Evolutionary conservation across 805 yeast genomes (phyloP), one percentile per base, ranked within the genome.

Genomic region (Candida schatavii): DNA sequence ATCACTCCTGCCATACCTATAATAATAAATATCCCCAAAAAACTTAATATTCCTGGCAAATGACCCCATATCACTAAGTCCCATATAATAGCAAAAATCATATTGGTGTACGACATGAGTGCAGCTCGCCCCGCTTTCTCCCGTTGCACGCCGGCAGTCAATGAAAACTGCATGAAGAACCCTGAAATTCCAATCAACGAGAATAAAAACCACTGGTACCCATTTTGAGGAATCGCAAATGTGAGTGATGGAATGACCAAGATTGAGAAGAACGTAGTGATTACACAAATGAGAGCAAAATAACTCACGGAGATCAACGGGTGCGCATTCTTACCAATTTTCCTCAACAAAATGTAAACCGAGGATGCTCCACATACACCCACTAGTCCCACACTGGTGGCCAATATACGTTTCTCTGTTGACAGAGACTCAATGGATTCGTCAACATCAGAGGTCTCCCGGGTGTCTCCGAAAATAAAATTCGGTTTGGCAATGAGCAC

Each of bases 61-160:
- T 83, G 88, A 46, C 78, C 72, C 82, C 88, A 90, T 22, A 88
- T 64, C 1, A 79, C 34, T 27, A 78, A 65, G 56, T 89, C 97
- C 79, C 90, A 82, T 25, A 85, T 44, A 14, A 88, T 65, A 0
- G 96, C 91, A 64, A 83, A 88, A 1, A 89, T 65, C 72, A 89
- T 74, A 54, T 83, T 87, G 2, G 89, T 74, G 57, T 90, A 90
- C 2, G 77, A 66, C 79, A 88, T 81, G 46, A 86, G 72, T 10
- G 90, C 73, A 0, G 89, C 87, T 43, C 85, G 74, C 3, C 88
- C 80, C 0, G 96, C 95, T 40, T 70, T 68, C 47, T 86, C 96
- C 41, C 87, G 70, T 58, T 88, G 95, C 39, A 89, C 75, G 0
- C 96, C 97, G 6, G 87, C 80, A 0, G 97, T 86, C 37, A 86